Base-by-base conservation (phyloP, 495 filamentous ascomycete species). In the Niebla homalea region DNA sequence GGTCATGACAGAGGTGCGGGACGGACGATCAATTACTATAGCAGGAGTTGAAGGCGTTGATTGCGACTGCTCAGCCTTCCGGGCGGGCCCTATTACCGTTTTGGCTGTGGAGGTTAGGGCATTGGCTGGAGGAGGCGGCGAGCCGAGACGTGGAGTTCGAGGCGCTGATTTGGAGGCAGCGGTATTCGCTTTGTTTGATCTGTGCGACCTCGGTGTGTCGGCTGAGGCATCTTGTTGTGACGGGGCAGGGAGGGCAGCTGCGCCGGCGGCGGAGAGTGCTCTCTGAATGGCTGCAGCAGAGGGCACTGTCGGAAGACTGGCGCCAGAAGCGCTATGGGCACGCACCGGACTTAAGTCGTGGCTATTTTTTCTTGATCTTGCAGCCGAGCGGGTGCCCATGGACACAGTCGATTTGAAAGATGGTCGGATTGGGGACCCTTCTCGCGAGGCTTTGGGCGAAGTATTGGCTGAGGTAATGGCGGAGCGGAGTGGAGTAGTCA, bases 301-400 rank as follows among this genome's bases (percentile, higher is more conserved):
- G 23, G 79, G 74, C 40, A 70, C 66, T 23, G 67, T 65, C 53
- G 67, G 58, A 48, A 67, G 65, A 59, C 64, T 64, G 40, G 70
- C 43, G 58, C 57, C 62, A 3, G 65, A 57, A 36, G 61, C 67
- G 60, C 67, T 74, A 51, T 69, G 60, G 18, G 67, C 65, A 58
- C 84, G 74, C 49, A 68, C 70, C 1, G 86, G 86, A 56, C 81
- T 88, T 36, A 72, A 66, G 48, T 89, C 85, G 51, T 81, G 75
- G 49, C 74, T 71, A 62, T 78, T 81, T 66, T 85, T 87, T 57
- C 83, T 77, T 45, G 84, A 82, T 53, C 76, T 70, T 43, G 73
- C 69, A 12, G 68, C 56, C 5, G 62, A 50, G 48, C 67, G 60
- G 35, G 59, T 58, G 23, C 54, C 55, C 6, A 64, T 56, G 11